These are phyloP conservation scores for Barnettozyma botsteinii DNA, from an alignment of 805 yeast genomes.

Conservation along the genomic window DNA sequence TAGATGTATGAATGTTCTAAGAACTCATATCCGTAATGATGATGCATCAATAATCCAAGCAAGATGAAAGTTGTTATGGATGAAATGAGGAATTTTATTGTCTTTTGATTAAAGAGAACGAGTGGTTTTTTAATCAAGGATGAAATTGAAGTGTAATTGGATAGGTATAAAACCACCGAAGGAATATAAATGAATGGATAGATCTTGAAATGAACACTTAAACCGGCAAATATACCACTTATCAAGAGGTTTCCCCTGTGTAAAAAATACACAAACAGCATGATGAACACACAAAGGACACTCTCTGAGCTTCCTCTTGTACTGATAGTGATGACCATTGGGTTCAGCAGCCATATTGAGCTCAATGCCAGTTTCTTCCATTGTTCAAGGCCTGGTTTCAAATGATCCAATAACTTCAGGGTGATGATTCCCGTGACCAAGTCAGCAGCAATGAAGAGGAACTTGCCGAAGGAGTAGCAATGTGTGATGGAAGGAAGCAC, in stretches of 20 bases:
- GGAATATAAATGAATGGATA: slow-evolving; percentile 90
- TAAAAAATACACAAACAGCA: slow-evolving; percentile 50
- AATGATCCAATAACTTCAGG: slow-evolving; percentile 32
- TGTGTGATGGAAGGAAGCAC: slow-evolving; percentile 56
- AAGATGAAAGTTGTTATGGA: slow-evolving; percentile 38
- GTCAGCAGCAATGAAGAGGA: slow-evolving; percentile 72
- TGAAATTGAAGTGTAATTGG: slow-evolving; percentile 14
- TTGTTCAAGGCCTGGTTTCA: not conserved
- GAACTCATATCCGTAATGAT: slow-evolving; percentile 67
- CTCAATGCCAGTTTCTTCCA: slow-evolving; percentile 37
- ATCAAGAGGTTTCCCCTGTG: slow-evolving; percentile 28
- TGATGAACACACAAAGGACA: slow-evolving; percentile 69
- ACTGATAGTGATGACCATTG: slow-evolving; percentile 90
- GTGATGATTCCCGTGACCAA: slow-evolving; percentile 71
- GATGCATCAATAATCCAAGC: slow-evolving; percentile 57
- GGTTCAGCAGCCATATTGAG: slow-evolving; percentile 82
- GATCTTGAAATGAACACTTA: slow-evolving; percentile 81
- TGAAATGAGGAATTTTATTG: slow-evolving; percentile 38
- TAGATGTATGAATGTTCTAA: slow-evolving; percentile 74
- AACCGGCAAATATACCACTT: slow-evolving; percentile 32
- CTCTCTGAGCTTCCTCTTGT: slow-evolving; percentile 95
- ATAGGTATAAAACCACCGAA: slow-evolving; percentile 46
- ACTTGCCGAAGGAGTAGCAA: slow-evolving; percentile 72
- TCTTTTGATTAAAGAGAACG: slow-evolving; percentile 32
- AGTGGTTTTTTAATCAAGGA: slow-evolving; percentile 24